A percentile compares a stretch with the other conserved stretches of the same genome.
phyloP scores from a whole-genome alignment of 345 rosid genomes.

The Erucastrum elatum region DNA sequence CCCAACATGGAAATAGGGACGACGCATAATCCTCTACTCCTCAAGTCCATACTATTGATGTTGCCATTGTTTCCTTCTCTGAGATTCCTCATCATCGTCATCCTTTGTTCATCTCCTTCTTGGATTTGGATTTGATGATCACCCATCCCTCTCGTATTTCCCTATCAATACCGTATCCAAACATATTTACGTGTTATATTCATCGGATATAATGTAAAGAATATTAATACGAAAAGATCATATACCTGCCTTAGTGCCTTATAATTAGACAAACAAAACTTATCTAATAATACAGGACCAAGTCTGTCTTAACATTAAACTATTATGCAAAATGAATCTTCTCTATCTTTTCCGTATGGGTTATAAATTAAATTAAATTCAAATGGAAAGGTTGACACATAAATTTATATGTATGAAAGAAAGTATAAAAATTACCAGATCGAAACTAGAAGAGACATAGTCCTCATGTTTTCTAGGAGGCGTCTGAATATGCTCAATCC shows the following conservation, averaged over 20 bases:
- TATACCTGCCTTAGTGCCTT: conserved; percentile 7
- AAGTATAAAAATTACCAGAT: conserved; percentile 30
- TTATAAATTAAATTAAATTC: conserved; percentile 13
- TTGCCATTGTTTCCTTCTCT: conserved; percentile 23
- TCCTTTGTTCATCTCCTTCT: conserved; percentile 25
- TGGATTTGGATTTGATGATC: conserved; percentile 33
- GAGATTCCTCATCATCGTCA: conserved; percentile 28
- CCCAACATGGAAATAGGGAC: conserved; percentile 77
- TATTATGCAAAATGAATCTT: conserved; percentile 12
- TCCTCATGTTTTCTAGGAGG: conserved; percentile 44
- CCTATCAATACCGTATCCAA: conserved; percentile 26
- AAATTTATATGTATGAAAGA: conserved; percentile 19
- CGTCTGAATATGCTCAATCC: conserved; percentile 45
- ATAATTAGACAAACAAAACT: neutral
- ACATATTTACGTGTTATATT: conserved; percentile 20
- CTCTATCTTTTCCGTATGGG: neutral
- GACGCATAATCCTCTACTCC: conserved; percentile 75
- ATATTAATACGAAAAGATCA: neutral
- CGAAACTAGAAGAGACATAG: conserved; percentile 40
- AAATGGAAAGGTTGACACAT: conserved; percentile 6
- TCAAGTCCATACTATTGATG: conserved; percentile 45
- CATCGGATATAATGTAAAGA: neutral
- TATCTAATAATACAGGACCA: conserved; percentile 13
- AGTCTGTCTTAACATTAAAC: neutral
- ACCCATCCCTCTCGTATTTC: conserved; percentile 16